Conservation (phyloP, 192 early-diverging fungal species). For the Coemansia sp. region DNA sequence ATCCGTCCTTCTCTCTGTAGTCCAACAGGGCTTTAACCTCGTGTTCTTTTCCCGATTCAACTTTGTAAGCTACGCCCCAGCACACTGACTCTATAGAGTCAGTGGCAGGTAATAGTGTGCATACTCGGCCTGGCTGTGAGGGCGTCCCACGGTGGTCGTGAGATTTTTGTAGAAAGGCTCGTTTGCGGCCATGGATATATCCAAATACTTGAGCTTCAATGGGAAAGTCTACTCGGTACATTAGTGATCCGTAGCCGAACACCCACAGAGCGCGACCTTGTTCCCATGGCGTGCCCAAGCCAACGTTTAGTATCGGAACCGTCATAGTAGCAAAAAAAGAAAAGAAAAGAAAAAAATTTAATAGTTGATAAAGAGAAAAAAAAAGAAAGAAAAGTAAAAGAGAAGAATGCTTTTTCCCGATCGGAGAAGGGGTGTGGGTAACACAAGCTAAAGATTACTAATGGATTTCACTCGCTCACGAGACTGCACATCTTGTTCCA, state of each 20-base stretch:
- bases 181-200: slow-evolving; percentile 22
- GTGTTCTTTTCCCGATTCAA: slow-evolving; percentile 65
- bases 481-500: slow-evolving; percentile 32
- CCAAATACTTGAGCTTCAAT: slow-evolving; percentile 42
- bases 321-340: slow-evolving; percentile 6
- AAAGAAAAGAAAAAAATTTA: background rate
- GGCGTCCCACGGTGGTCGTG: slow-evolving; percentile 88
- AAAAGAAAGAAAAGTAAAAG: slow-evolving; percentile 9
- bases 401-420: background rate
- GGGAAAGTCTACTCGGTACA: slow-evolving; percentile 76
- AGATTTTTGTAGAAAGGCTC: slow-evolving; percentile 58
- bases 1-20: slow-evolving; percentile 91
- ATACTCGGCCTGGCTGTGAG: slow-evolving; percentile 78
- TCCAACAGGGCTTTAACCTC: slow-evolving; percentile 76
- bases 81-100: slow-evolving; percentile 70
- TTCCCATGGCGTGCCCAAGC: slow-evolving; percentile 32
- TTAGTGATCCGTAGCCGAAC: slow-evolving; percentile 72
- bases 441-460: background rate
- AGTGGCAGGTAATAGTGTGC: slow-evolving; percentile 76
- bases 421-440: background rate
- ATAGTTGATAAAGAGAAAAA: slow-evolving; percentile 8
- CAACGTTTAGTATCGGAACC: slow-evolving; percentile 8
- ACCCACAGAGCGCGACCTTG: slow-evolving; percentile 58
- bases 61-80: slow-evolving; percentile 86
- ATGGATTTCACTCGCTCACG: slow-evolving; percentile 19